Evolutionary conservation across 2,329 filamentous ascomycete species (phyloP), one percentile per base, ranked within the genome.

Genomic region (Apiospora rasikravindrae): DNA sequence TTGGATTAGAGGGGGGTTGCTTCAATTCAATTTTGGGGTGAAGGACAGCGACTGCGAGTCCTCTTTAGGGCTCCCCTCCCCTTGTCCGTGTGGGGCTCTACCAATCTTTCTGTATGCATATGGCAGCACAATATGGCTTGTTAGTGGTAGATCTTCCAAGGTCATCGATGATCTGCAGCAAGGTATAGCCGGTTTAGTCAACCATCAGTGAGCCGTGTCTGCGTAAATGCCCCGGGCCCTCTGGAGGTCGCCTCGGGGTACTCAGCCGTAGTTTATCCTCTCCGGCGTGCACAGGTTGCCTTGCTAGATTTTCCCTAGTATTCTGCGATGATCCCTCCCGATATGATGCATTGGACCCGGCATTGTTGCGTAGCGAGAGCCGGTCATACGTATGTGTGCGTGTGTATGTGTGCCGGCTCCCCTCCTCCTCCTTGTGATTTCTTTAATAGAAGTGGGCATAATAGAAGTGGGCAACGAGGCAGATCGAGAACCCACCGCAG

Each of bases 111-210:
- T 64, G 57, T 24, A 64, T 64, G 57, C 57, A 64, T 64, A 64
- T 64, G 57, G 29, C 53, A 61, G 53, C 53, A 22, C 33, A 37
- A 57, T 19, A 57, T n/a, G 57, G 57, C 57, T 40, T 40, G 57
- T 22, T 64, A 64, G 57, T 64, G 57, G 57, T 64, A 64, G 57
- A 64, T 64, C 57, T 64, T 64, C 57, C 57, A 64, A 64, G 57
- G 57, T 8, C 57, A 40, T 64, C 57, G 57, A 64, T 64, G 57
- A 64, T 64, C 57, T 64, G 33, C 57, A 40, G 57, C 57, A 64
- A 64, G 57, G 57, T 64, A 64, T 64, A 64, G 57, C 57, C 57
- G 57, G 57, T 64, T 64, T 64, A 64, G 57, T 64, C 57, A 64
- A 64, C 57, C 19, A 37, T 40, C 57, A 64, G 22, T 33, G 57